A percentile compares a stretch with the other conserved stretches of the same genome.
Conservation (phyloP, 345 rosid species). For the Carallia pectinifolia region DNA sequence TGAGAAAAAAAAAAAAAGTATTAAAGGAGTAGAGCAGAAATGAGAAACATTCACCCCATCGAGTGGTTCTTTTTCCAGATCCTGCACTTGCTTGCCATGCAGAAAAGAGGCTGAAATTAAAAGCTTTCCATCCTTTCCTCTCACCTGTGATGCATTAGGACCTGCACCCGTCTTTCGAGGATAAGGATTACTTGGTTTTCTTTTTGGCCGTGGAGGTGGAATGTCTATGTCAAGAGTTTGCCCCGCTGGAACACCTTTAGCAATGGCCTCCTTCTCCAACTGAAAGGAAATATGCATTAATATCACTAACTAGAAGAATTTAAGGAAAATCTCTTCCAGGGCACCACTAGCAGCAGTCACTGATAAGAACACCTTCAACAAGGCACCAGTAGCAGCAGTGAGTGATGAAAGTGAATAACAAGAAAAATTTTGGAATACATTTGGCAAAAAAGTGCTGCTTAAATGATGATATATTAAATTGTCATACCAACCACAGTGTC, state of each 20-base stretch:
- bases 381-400: background rate
- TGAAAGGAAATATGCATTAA: slow-evolving; percentile 32
- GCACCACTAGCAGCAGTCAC: no score
- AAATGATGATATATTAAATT: background rate
- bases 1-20: slow-evolving; percentile 1
- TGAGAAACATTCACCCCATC: slow-evolving; percentile 48
- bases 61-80: slow-evolving; percentile 57
- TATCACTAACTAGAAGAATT: background rate
- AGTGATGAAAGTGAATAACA: background rate
- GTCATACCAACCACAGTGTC: no score
- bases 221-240: slow-evolving; percentile 79
- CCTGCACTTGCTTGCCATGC: slow-evolving; percentile 43
- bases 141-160: slow-evolving; percentile 32
- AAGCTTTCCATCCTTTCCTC: slow-evolving; percentile 52
- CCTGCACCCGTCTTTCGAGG: slow-evolving; percentile 66
- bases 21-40: slow-evolving; percentile 1
- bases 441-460: background rate
- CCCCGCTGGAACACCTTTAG: slow-evolving; percentile 71
- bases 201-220: slow-evolving; percentile 97
- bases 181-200: slow-evolving; percentile 92
- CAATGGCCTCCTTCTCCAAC: slow-evolving; percentile 95
- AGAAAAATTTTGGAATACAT: no score
- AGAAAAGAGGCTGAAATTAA: slow-evolving; percentile 45
- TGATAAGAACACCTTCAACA: no score
- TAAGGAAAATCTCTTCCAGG: background rate